These are phyloP conservation scores for Anethum foeniculum DNA, from an alignment of 140 eudicot genomes.

Conservation along the genomic window DNA sequence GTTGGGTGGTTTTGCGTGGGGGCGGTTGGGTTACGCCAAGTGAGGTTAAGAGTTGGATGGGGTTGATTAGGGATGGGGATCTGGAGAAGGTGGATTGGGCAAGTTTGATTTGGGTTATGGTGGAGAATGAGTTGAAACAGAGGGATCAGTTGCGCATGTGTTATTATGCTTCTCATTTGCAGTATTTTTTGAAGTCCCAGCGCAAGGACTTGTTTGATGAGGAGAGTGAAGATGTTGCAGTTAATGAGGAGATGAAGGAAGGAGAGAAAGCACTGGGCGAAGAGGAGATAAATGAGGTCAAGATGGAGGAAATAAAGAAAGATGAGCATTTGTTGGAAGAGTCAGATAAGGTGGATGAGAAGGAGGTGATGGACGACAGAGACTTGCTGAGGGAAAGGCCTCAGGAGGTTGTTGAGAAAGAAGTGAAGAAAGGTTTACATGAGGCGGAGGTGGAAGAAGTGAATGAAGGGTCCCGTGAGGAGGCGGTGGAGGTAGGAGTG, in stretches of 20 bases:
- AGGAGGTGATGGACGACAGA: slow-evolving; percentile 4
- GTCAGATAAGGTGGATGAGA: slow-evolving; percentile 14
- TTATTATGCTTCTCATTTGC: slow-evolving; percentile 85
- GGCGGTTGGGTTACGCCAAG: slow-evolving; percentile 46
- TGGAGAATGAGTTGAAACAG: slow-evolving; percentile 70
- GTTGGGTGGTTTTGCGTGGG: slow-evolving; percentile 70
- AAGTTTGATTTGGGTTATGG: slow-evolving; percentile 69
- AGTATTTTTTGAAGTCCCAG: slow-evolving; percentile 48
- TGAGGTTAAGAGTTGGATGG: slow-evolving; percentile 45
- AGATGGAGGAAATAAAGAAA: slow-evolving; percentile 2
- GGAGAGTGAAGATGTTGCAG: slow-evolving; percentile 7
- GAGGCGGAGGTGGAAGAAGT: not conserved
- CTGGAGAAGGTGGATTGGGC: slow-evolving; percentile 80
- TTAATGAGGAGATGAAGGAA: not conserved
- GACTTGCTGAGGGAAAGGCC: not conserved
- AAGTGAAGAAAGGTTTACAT: not conserved
- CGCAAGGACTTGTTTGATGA: slow-evolving; percentile 21
- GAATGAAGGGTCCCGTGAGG: not conserved
- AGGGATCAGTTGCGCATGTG: slow-evolving; percentile 48
- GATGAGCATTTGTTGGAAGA: slow-evolving; percentile 24
- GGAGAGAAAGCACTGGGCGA: not conserved
- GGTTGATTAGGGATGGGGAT: slow-evolving; percentile 59
- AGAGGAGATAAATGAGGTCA: not conserved
- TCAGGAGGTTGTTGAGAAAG: not conserved
- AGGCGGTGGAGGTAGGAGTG: not conserved